phyloP scores from a whole-genome alignment of 805 yeast species.

The Candida maris region DNA sequence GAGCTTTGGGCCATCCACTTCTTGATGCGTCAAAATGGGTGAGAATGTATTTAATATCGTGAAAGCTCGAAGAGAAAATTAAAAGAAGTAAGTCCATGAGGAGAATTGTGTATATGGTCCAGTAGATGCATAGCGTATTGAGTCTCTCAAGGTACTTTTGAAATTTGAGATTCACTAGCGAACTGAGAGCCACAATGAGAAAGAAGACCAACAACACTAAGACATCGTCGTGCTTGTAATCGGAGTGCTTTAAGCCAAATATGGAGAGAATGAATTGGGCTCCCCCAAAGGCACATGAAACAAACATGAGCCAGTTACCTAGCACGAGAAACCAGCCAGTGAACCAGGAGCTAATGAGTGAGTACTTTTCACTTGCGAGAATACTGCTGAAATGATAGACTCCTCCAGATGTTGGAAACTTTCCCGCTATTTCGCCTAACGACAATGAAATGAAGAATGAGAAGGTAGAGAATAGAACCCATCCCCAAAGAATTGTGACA shows the following conservation, averaged over 20 bases:
- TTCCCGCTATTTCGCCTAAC: conserved; percentile 72
- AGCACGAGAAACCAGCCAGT: conserved; percentile 73
- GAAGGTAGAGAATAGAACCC: conserved; percentile 61
- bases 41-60: conserved; percentile 55
- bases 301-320: conserved; percentile 77
- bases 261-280: conserved; percentile 68
- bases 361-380: conserved; percentile 53
- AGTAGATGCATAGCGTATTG: conserved; percentile 64
- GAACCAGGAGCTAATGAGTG: conserved; percentile 65
- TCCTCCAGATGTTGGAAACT: conserved; percentile 73
- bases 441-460: conserved; percentile 65
- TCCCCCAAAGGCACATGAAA: conserved; percentile 71
- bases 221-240: conserved; percentile 54
- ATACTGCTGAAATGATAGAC: conserved; percentile 76
- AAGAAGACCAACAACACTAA: conserved; percentile 57
- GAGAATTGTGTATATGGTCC: conserved; percentile 70
- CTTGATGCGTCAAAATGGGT: conserved; percentile 67
- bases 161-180: conserved; percentile 59
- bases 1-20: conserved; percentile 70
- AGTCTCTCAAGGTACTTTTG: conserved; percentile 58
- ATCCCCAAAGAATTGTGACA: conserved; percentile 72
- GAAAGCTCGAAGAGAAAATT: conserved; percentile 54
- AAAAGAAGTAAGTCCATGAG: conserved; percentile 62
- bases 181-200: conserved; percentile 53
- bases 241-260: conserved; percentile 56